These are phyloP conservation scores for Ophiostoma sp. DNA, from an alignment of 2,329 filamentous ascomycete species.

Conservation along the genomic window DNA sequence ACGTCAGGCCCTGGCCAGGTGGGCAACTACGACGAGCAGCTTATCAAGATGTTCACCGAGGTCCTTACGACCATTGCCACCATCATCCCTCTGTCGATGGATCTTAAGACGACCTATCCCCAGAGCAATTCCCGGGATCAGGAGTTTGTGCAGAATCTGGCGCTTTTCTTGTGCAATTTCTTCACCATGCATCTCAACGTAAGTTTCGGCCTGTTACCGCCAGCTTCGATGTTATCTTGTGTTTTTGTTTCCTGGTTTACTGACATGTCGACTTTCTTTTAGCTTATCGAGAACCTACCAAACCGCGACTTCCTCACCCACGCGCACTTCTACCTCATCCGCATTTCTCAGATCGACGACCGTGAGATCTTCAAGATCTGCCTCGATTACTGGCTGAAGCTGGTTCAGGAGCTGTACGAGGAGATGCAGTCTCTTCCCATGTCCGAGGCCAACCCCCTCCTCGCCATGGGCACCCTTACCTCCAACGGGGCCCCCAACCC, in stretches of 20 bases:
- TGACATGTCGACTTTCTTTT: conserved; percentile 27
- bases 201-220: conserved; percentile 35
- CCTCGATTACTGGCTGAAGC: conserved; percentile 97
- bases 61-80: conserved; percentile 88
- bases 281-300: conserved; percentile 93
- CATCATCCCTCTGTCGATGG: conserved; percentile 87
- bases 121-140: conserved; percentile 91
- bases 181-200: conserved; percentile 90
- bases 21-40: conserved; percentile 86
- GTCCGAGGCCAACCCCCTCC: conserved; percentile 80
- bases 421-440: conserved; percentile 98
- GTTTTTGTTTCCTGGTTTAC: neutral
- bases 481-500: conserved; percentile 85
- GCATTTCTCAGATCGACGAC: conserved; percentile 98
- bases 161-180: conserved; percentile 94
- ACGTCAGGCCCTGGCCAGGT: conserved; percentile 68
- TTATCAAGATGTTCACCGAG: conserved; percentile 98
- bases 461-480: conserved; percentile 73
- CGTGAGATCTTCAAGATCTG: conserved; percentile 99
- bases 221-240: neutral
- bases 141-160: conserved; percentile 96
- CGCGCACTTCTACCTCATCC: conserved; percentile 96
- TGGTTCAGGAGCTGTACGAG: conserved; percentile 96
- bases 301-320: conserved; percentile 94
- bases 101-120: conserved; percentile 87